Evolutionary conservation across 768 basidiomycete genomes (phyloP).

Genomic region (Pisolithus sp.): DNA sequence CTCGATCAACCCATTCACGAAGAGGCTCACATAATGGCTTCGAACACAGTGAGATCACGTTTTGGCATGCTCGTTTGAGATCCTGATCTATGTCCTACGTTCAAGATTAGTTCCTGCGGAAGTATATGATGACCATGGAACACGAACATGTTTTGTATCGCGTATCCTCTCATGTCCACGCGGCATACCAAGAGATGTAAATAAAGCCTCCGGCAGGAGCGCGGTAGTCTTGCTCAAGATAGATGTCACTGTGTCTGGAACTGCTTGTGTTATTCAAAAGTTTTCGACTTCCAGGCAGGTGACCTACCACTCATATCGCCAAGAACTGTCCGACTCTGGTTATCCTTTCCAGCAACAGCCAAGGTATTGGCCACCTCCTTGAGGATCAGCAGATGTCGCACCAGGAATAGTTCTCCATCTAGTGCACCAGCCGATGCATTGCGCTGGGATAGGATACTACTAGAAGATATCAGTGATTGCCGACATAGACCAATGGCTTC

Average conservation of each 20-base stretch:
- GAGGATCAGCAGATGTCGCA: constrained; percentile 82
- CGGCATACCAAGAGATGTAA: constrained; percentile 64
- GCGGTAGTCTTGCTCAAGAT: constrained; percentile 29
- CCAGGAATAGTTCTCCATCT: constrained; percentile 82
- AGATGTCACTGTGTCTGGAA: constrained; percentile 24
- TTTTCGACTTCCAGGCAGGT: not conserved
- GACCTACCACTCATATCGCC: constrained; percentile 54
- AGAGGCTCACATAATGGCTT: constrained; percentile 53
- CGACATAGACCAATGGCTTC: constrained; percentile 83
- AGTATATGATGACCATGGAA: not conserved
- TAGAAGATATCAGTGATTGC: constrained; percentile 69
- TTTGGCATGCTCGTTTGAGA: constrained; percentile 80
- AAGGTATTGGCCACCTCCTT: constrained; percentile 84
- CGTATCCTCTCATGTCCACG: constrained; percentile 54
- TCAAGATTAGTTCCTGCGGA: not conserved
- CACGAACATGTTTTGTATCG: constrained; percentile 62
- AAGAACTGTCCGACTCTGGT: constrained; percentile 36
- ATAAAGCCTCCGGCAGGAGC: constrained; percentile 59
- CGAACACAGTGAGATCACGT: constrained; percentile 63
- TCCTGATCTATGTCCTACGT: constrained; percentile 81
- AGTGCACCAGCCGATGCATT: constrained; percentile 39
- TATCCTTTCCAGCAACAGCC: constrained; percentile 50
- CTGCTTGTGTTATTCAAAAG: constrained; percentile 2
- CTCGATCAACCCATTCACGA: constrained; percentile 55
- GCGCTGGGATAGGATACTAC: constrained; percentile 54